A percentile compares a stretch with the other conserved stretches of the same genome.
Evolutionary conservation across 345 rosid genomes (phyloP).

Genomic region (Trapa incisa): DNA sequence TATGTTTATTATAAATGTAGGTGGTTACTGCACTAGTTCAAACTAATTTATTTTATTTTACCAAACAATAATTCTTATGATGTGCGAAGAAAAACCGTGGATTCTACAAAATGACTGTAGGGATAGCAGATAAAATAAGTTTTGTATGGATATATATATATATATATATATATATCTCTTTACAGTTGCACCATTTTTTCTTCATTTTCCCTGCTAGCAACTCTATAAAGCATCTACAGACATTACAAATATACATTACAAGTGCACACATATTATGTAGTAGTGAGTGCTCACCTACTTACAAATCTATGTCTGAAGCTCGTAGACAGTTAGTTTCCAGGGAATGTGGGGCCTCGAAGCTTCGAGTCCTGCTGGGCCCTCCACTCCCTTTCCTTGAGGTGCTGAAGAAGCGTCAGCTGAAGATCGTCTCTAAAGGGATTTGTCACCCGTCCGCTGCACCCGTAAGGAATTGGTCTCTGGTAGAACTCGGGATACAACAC

Average conservation of each 20-base stretch:
- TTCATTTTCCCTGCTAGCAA: constrained; percentile 1
- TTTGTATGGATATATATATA: neutral
- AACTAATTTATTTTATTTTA: too few species aligned
- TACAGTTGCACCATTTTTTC: constrained; percentile 2
- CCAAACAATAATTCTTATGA: too few species aligned
- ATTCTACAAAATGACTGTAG: too few species aligned
- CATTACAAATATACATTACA: neutral
- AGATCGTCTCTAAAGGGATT: constrained; percentile 21
- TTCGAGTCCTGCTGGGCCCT: constrained; percentile 45
- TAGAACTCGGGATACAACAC: constrained; percentile 6
- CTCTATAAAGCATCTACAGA: neutral
- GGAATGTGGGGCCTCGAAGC: constrained; percentile 20
- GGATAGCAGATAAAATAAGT: neutral
- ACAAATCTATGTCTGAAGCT: neutral
- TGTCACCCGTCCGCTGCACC: constrained; percentile 24
- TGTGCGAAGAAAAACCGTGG: too few species aligned
- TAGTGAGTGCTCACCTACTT: too few species aligned
- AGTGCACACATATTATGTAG: too few species aligned
- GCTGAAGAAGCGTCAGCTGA: constrained; percentile 56
- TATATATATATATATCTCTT: neutral
- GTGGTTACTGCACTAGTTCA: too few species aligned
- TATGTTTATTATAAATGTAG: too few species aligned
- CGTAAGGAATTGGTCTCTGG: constrained; percentile 32
- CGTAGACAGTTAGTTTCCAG: neutral
- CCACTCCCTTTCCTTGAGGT: constrained; percentile 71